These are phyloP conservation scores for Chaetoscypha palmicola DNA, from an alignment of 2,329 filamentous ascomycete species.

Conservation along the genomic window DNA sequence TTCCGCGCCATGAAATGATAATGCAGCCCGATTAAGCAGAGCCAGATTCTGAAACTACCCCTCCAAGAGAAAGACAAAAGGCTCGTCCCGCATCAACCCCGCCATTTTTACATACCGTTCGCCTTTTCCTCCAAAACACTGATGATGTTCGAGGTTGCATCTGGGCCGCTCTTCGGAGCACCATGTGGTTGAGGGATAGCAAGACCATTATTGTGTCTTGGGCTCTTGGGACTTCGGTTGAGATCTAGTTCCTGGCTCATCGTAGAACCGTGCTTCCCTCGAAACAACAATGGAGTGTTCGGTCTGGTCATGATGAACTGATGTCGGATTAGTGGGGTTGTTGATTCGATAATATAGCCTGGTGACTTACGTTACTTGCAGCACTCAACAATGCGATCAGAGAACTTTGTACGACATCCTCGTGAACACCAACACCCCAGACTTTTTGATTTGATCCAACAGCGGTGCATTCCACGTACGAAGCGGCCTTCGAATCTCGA, in stretches of 20 bases:
- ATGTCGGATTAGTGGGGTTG: conserved; percentile 13
- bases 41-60: conserved; percentile 16
- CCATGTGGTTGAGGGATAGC: conserved; percentile 23
- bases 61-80: conserved; percentile 4
- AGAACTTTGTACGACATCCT: conserved; percentile 86
- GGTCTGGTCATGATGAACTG: conserved; percentile 69
- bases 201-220: conserved; percentile 21
- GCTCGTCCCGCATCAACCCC: conserved; percentile 11
- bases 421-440: conserved; percentile 88
- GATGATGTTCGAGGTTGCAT: conserved; percentile 33
- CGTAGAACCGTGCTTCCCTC: conserved; percentile 45
- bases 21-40: conserved; percentile 1
- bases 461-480: conserved; percentile 84
- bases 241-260: conserved; percentile 34
- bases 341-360: background rate
- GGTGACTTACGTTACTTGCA: conserved; percentile 68
- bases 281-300: conserved; percentile 59
- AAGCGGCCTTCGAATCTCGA: conserved; percentile 81
- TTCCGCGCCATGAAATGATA: background rate
- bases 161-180: conserved; percentile 23
- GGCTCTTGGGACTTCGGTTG: conserved; percentile 15
- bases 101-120: conserved; percentile 29
- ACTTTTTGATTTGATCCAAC: conserved; percentile 62
- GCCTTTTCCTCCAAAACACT: conserved; percentile 36
- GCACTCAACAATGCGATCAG: conserved; percentile 80